These are phyloP conservation scores for Dujonia santamariae DNA, from an alignment of 1,139 yeast genomes.

Conservation along the genomic window DNA sequence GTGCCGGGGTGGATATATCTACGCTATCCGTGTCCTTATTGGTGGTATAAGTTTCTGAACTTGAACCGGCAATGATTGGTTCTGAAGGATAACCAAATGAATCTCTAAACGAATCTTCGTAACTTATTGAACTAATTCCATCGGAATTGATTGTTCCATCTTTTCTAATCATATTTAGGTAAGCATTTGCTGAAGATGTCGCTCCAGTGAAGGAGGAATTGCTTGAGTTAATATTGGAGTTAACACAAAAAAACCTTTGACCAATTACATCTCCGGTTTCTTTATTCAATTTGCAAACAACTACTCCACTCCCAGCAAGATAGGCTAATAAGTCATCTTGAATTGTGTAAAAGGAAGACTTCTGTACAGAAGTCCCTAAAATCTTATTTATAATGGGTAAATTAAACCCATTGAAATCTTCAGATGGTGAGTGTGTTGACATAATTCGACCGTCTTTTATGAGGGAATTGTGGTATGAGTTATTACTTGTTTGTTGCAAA, in stretches of 20 bases:
- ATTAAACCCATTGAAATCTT: too few relatives aligned
- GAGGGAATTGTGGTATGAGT: too few relatives aligned
- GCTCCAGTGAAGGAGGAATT: not conserved
- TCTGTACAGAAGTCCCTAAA: conserved; percentile 31
- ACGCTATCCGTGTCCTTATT: not conserved
- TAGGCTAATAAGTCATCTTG: conserved; percentile 49
- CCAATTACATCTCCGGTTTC: conserved; percentile 13
- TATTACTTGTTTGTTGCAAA: too few relatives aligned
- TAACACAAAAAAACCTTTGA: conserved; percentile 55
- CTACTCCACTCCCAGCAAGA: conserved; percentile 69
- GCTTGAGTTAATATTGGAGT: conserved; percentile 14
- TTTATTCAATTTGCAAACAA: conserved; percentile 35
- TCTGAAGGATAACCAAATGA: conserved; percentile 32
- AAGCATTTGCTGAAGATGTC: conserved; percentile 26
- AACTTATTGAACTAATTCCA: conserved; percentile 12
- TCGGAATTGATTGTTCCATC: conserved; percentile 9
- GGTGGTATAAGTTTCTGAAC: conserved; percentile 1
- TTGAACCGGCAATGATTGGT: conserved; percentile 19
- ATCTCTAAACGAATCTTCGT: conserved; percentile 20
- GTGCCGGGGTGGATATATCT: not conserved
- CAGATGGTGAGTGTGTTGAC: too few relatives aligned
- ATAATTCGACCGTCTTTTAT: too few relatives aligned
- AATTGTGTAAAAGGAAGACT: conserved; percentile 32
- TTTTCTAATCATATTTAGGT: conserved; percentile 22
- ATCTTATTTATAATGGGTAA: conserved; percentile 15